phyloP scores from a whole-genome alignment of 2,329 filamentous ascomycete genomes.

The Colletotrichum melonis region DNA sequence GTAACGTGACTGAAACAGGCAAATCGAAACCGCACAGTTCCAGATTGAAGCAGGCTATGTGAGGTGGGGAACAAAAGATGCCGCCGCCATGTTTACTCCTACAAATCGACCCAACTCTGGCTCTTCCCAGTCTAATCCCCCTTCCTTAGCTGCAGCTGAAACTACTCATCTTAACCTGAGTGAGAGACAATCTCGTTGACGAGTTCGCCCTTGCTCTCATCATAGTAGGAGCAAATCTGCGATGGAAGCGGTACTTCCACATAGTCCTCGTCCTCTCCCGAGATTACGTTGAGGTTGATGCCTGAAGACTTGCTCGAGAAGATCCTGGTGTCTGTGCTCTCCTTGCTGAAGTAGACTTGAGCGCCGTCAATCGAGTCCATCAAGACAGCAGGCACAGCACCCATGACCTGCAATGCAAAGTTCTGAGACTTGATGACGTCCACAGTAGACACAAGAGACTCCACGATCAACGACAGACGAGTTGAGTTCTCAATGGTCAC shows the following conservation, averaged over 20 bases:
- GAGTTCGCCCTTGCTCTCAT: constrained; percentile 76
- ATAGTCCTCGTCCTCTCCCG: constrained; percentile 80
- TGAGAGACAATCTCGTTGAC: constrained; percentile 97
- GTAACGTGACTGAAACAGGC: not conserved
- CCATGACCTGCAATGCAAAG: constrained; percentile 93
- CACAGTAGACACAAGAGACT: constrained; percentile 88
- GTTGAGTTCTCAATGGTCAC: constrained; percentile 93
- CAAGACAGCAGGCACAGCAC: constrained; percentile 85
- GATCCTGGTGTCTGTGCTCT: constrained; percentile 82
- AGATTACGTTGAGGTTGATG: constrained; percentile 87
- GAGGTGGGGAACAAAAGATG: not conserved
- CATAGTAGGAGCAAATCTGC: constrained; percentile 84
- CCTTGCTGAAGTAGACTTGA: constrained; percentile 85
- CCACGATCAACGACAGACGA: constrained; percentile 86
- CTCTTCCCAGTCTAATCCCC: not conserved
- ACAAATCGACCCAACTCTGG: not conserved
- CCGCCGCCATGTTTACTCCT: not conserved
- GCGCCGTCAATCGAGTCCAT: constrained; percentile 95
- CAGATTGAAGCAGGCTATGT: not conserved
- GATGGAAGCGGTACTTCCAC: constrained; percentile 89
- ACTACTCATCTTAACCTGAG: constrained; percentile 67
- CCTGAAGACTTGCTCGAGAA: constrained; percentile 90
- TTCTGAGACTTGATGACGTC: constrained; percentile 96
- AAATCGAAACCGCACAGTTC: not conserved
- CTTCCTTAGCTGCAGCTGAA: not conserved